Conservation (phyloP, 192 early-diverging fungal genomes). For the Backusella morwellensis region DNA sequence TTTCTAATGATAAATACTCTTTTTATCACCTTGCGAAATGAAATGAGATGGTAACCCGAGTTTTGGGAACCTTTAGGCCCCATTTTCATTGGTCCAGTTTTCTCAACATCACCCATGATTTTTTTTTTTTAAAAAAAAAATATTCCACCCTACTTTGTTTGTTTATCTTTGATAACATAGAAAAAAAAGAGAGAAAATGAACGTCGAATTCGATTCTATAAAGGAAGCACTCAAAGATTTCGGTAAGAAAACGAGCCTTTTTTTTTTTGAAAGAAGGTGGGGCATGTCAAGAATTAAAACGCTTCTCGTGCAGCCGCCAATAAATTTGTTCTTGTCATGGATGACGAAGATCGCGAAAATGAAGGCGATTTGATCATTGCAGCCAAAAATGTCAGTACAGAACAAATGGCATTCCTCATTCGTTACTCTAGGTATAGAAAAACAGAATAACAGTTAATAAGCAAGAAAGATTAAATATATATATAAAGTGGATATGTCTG, state of each 20-base stretch:
- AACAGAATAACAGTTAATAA: neutral
- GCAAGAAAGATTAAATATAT: neutral
- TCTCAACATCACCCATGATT: neutral
- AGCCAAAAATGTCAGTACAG: slow-evolving; percentile 88
- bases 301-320: slow-evolving; percentile 53
- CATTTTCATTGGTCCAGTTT: too few species aligned
- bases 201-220: slow-evolving; percentile 60
- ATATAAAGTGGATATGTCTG: slow-evolving; percentile 84
- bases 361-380: slow-evolving; percentile 99
- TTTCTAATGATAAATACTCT: too few species aligned
- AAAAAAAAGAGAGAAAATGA: neutral
- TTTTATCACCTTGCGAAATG: too few species aligned
- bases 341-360: slow-evolving; percentile 99
- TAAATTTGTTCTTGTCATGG: slow-evolving; percentile 89
- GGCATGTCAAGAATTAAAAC: neutral
- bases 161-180: neutral
- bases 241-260: slow-evolving; percentile 40
- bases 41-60: too few species aligned
- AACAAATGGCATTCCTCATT: slow-evolving; percentile 95
- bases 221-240: slow-evolving; percentile 63
- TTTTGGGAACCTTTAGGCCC: too few species aligned
- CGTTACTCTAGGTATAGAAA: slow-evolving; percentile 78
- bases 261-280: neutral
- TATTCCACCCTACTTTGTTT: neutral
- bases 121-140: neutral